These are phyloP conservation scores for Mimosa pudica DNA, from an alignment of 306 rosid genomes.

Conservation along the genomic window DNA sequence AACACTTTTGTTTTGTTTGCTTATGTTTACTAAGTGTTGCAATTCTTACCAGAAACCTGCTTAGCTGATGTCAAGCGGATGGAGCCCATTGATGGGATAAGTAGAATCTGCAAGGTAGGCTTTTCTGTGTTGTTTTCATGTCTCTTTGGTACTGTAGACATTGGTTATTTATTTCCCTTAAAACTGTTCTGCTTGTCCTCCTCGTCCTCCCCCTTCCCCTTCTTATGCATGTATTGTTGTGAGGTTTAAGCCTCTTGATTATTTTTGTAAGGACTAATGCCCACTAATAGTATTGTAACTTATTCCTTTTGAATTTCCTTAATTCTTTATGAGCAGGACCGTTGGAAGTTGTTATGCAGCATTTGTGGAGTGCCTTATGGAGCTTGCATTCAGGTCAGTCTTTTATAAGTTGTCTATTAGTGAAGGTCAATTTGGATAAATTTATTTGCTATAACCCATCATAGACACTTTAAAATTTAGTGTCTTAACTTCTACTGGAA, in stretches of 20 bases:
- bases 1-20: conserved; percentile 10
- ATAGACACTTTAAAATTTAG: neutral
- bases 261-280: neutral
- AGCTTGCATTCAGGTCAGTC: conserved; percentile 96
- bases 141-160: neutral
- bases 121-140: conserved; percentile 5
- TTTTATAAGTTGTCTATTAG: conserved; percentile 31
- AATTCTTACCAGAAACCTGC: conserved; percentile 81
- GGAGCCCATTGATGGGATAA: conserved; percentile 97
- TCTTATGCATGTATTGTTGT: neutral
- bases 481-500: neutral
- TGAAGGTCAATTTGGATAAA: conserved; percentile 17
- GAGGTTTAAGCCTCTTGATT: neutral
- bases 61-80: conserved; percentile 91
- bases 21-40: conserved; percentile 39
- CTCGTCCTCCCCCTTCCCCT: neutral
- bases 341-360: conserved; percentile 97
- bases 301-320: conserved; percentile 28
- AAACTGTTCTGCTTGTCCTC: conserved; percentile 4
- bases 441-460: neutral
- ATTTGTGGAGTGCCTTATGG: conserved; percentile 97
- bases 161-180: conserved; percentile 8
- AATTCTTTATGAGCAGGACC: conserved; percentile 68
- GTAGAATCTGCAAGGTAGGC: conserved; percentile 84
- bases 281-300: conserved; percentile 10